Conservation (phyloP, 441 rosid genomes). For the Brassica balearica region DNA sequence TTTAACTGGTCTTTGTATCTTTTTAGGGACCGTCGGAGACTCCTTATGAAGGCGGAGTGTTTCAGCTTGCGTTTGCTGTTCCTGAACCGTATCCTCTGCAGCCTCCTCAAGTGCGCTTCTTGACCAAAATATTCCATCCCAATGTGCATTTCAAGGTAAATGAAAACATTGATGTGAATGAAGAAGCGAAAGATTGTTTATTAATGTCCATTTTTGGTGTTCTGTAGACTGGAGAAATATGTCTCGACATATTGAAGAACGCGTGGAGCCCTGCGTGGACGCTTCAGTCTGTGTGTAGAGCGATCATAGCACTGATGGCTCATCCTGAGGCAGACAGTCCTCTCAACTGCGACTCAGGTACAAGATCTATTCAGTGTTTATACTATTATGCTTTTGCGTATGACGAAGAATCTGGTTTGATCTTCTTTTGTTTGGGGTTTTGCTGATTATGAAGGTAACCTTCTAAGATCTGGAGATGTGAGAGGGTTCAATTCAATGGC, state of each 20-base stretch:
- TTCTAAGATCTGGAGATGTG: conserved; percentile 86
- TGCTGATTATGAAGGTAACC: conserved; percentile 64
- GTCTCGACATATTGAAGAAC: conserved; percentile 96
- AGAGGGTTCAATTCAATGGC: conserved; percentile 98
- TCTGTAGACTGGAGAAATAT: conserved; percentile 90
- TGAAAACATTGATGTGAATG: not conserved
- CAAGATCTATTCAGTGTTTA: not conserved
- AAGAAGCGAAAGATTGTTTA: not conserved
- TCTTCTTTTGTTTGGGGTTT: conserved; percentile 4
- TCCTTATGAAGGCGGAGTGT: conserved; percentile 96
- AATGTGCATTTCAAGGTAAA: conserved; percentile 96
- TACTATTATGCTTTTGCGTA: not conserved
- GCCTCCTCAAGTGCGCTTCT: conserved; percentile 98
- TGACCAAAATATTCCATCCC: conserved; percentile 98
- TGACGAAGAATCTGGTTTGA: not conserved
- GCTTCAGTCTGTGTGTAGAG: conserved; percentile 89
- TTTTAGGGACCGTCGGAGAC: conserved; percentile 94
- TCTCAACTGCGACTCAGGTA: conserved; percentile 97
- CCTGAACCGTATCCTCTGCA: conserved; percentile 98
- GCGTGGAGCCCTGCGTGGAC: conserved; percentile 99
- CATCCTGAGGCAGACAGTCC: conserved; percentile 99
- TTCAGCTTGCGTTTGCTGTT: conserved; percentile 94
- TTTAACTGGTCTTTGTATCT: conserved; percentile 9
- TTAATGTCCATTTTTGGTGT: not conserved
- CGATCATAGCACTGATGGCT: conserved; percentile 98